Evolutionary conservation across 768 basidiomycete species (phyloP), one percentile per base, ranked within the genome.

Genomic region (Collybia nuda): DNA sequence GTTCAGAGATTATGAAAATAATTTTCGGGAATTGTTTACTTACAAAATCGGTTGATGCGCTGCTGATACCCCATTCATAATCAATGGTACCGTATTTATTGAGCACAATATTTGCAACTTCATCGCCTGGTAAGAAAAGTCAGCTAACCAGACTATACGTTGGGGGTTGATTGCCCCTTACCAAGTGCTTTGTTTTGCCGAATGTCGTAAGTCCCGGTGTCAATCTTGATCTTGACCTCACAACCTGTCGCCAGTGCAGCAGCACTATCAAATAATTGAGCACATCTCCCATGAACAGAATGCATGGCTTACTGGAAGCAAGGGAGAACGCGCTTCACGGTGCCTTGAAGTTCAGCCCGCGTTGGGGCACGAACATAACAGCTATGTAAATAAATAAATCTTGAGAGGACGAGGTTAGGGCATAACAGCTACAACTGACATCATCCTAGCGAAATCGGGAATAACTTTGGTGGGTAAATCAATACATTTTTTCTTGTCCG

Each of bases 1-100:
- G n/a, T 17, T 26, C 44, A 35, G n/a, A 9, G 32, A 15, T 21
- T 22, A 26, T 1, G 11, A 37, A 29, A 24, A 11, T 32, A 7
- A 7, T 32, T 11, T 3, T 11, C 7, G 19, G 44, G 35, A 32
- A 23, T 35, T 29, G 41, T 6, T 19, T 5, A 70, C 86, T 71
- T 57, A 90, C 90, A 55, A 93, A 92, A 62, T 92, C 90, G 2
- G 90, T 92, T 4, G 88, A 92, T 11, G 88, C 90, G 40, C 76
- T 76, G 5, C 71, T 67, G 57, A 86, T 86, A 39, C 88, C 84
- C 76, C 80, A 84, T 52, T 79, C 77, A 58, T 83, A 79, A 61
- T 86, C 83, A 48, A 86, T 73, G 2, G 67, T 66, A 0, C 85
- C 87, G 51, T 83, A 86, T 48, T 80, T 80, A 53, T 79, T 82